Percentiles rank a stretch among this genome's conserved stretches.
These are phyloP conservation scores for Blastomyces percursus DNA, from an alignment of 2,329 filamentous ascomycete species.

Conservation along the genomic window DNA sequence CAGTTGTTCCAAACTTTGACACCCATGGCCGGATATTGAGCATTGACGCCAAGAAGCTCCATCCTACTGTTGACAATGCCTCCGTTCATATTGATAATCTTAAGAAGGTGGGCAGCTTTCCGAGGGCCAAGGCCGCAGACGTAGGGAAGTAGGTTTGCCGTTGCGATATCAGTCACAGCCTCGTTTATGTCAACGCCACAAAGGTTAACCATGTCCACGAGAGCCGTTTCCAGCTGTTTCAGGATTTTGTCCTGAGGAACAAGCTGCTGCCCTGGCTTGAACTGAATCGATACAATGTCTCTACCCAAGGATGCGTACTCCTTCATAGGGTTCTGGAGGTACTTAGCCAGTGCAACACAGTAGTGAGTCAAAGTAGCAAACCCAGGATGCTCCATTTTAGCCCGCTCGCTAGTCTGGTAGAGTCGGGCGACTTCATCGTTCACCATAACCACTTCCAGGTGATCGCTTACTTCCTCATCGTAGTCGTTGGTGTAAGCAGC, in stretches of 20 bases:
- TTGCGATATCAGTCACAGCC: conserved; percentile 67
- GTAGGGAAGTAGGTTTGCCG: conserved; percentile 79
- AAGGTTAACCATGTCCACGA: conserved; percentile 98
- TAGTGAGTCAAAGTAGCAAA: conserved; percentile 72
- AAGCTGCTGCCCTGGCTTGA: conserved; percentile 82
- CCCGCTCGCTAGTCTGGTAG: conserved; percentile 82
- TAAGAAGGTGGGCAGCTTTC: conserved; percentile 75
- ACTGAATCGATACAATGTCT: conserved; percentile 74
- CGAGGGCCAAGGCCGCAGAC: conserved; percentile 83
- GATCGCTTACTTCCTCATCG: conserved; percentile 63
- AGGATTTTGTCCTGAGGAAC: conserved; percentile 77
- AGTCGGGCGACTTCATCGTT: conserved; percentile 96
- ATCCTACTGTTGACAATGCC: conserved; percentile 73
- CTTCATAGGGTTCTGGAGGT: conserved; percentile 90
- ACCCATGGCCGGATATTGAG: conserved; percentile 71
- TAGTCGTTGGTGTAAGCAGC: conserved; percentile 78
- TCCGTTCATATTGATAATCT: conserved; percentile 84
- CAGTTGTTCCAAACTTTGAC: conserved; percentile 93
- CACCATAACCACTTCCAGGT: conserved; percentile 77
- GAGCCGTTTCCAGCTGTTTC: conserved; percentile 81
- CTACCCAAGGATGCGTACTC: conserved; percentile 89
- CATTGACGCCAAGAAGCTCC: conserved; percentile 79
- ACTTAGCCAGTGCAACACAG: conserved; percentile 77
- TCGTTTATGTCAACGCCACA: conserved; percentile 94
- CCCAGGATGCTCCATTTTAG: conserved; percentile 67